Base-by-base conservation (phyloP, 306 rosid genomes). In the Comarum palustre region DNA sequence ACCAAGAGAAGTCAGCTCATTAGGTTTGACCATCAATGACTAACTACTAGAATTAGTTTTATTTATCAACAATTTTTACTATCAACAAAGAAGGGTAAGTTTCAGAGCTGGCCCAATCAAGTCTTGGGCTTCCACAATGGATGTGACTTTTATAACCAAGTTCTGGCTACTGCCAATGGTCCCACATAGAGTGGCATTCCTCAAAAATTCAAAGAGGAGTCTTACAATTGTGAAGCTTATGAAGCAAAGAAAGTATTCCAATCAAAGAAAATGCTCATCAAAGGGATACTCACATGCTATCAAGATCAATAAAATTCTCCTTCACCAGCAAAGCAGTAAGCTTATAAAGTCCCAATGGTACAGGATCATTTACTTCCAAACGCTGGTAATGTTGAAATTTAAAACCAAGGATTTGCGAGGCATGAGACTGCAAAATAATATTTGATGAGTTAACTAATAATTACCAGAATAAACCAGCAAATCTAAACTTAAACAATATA, bases 371-470 rank as follows among this genome's bases (percentile, higher is more conserved):
- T 77, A 94, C 99, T 83, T 94, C 99, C 90, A 89, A 80, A 15
- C 97, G 96, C 83, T 94, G 99, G 87, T 94, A 91, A 82, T 88
- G 90, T 85, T 91, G 96, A 72, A 94, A 91, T 77, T 94, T 94
- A 73, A 94, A 94, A 67, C 99, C 99, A 70, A 94, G 97, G 84
- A 94, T 88, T 81, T 94, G 99, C 39, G 99, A 86, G 62, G 99
- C 99, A 84, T 94, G 99, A 69, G 97, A 94, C 98, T 94, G 96
- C 95, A 85, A 82, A 81, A 73, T 31, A 76, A 14, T 61, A 69
- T 64, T 55, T 63, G 27, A 62, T 51, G 46, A 80, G 67, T 64
- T 22, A 66, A 63, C 31, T 75, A 20, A 39, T 72, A 68, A 25
- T 64, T 36, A 71, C 7, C 52, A 31, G 50, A 73, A 69, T 36